phyloP scores from a whole-genome alignment of 345 rosid genomes.

The Noccaea caerulescens region DNA sequence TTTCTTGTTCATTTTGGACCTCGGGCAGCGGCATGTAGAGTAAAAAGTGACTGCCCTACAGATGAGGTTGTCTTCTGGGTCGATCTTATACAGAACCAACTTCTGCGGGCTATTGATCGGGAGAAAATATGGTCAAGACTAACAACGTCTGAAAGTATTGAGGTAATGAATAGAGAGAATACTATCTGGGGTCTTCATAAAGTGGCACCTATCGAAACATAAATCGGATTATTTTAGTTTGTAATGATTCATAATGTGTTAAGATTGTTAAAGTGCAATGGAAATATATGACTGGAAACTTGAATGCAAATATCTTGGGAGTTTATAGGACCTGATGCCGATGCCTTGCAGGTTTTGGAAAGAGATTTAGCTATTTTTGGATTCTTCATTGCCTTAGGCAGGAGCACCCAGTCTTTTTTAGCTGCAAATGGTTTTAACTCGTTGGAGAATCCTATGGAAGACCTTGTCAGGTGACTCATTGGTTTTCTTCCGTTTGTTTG shows the following conservation, averaged over 20 bases:
- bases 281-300: background rate
- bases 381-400: slow-evolving; percentile 92
- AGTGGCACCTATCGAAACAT: slow-evolving; percentile 13
- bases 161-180: slow-evolving; percentile 56
- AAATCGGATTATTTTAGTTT: background rate
- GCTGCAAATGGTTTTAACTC: slow-evolving; percentile 75
- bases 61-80: slow-evolving; percentile 96
- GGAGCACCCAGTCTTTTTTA: slow-evolving; percentile 72
- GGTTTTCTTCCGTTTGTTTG: slow-evolving; percentile 25
- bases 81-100: slow-evolving; percentile 84
- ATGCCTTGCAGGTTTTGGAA: slow-evolving; percentile 76
- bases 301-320: slow-evolving; percentile 9
- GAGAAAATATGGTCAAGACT: slow-evolving; percentile 98
- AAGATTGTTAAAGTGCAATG: slow-evolving; percentile 11
- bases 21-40: slow-evolving; percentile 79
- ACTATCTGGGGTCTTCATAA: slow-evolving; percentile 10
- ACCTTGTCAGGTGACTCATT: slow-evolving; percentile 70
- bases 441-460: slow-evolving; percentile 65
- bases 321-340: slow-evolving; percentile 22
- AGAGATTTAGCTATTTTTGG: slow-evolving; percentile 98
- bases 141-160: slow-evolving; percentile 92
- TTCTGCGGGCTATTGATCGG: slow-evolving; percentile 84
- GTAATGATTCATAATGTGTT: background rate
- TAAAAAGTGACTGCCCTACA: slow-evolving; percentile 60
- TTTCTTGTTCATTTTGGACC: slow-evolving; percentile 97